Conservation (phyloP, 2,329 filamentous ascomycete genomes). For the Xylariaceae sp. region DNA sequence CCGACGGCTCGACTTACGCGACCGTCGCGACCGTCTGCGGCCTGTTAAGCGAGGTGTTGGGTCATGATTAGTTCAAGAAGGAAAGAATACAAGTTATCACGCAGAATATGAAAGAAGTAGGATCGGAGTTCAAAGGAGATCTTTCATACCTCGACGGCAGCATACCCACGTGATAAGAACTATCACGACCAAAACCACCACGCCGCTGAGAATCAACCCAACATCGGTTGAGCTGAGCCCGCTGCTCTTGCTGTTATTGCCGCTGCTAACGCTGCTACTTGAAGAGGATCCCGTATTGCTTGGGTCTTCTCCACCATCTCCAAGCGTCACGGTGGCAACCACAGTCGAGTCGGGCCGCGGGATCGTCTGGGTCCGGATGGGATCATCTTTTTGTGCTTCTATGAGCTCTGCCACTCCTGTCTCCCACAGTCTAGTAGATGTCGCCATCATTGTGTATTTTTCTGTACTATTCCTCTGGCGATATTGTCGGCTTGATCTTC, state of each 20-base stretch:
- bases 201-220: conserved; percentile 26
- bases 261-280: conserved; percentile 15
- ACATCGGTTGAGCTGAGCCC: conserved; percentile 14
- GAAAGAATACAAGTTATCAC: background rate
- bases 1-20: conserved; percentile 17
- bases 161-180: conserved; percentile 24
- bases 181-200: conserved; percentile 22
- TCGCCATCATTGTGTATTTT: background rate
- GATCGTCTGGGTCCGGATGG: conserved; percentile 25
- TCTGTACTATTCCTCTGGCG: too few relatives aligned
- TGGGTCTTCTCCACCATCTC: conserved; percentile 15
- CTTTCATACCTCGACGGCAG: conserved; percentile 20
- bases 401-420: conserved; percentile 2
- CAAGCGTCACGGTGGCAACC: conserved; percentile 23
- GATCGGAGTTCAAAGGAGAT: background rate
- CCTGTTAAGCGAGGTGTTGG: conserved; percentile 13
- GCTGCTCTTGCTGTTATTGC: conserved; percentile 7
- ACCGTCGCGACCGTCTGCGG: conserved; percentile 11
- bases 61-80: background rate
- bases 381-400: conserved; percentile 1
- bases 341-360: conserved; percentile 19
- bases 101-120: background rate
- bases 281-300: conserved; percentile 17
- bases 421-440: background rate
- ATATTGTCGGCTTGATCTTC: too few relatives aligned